phyloP scores from a whole-genome alignment of 768 basidiomycete species.

The Psilocybe cyanescens region DNA sequence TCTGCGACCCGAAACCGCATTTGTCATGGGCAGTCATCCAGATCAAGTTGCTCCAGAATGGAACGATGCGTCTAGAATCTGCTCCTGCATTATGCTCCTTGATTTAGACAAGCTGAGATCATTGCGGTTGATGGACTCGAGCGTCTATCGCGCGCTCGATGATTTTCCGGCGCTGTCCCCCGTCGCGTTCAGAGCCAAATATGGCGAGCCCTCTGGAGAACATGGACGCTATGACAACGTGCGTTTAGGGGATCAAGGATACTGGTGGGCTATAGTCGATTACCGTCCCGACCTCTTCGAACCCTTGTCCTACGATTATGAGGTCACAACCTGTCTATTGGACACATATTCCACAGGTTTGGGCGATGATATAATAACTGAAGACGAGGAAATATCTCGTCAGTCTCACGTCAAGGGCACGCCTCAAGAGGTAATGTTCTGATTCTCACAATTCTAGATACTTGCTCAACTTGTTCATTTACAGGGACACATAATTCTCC shows the following conservation, averaged over 20 bases:
- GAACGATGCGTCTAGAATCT: conserved; percentile 50
- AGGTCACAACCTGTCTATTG: conserved; percentile 51
- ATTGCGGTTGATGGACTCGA: conserved; percentile 51
- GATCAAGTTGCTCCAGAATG: conserved; percentile 43
- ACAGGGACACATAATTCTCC: conserved; percentile 42
- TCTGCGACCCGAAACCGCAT: conserved; percentile 36
- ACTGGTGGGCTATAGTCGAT: conserved; percentile 58
- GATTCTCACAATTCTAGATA: not conserved
- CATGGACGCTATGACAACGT: conserved; percentile 45
- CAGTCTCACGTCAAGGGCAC: conserved; percentile 40
- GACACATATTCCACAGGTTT: conserved; percentile 49
- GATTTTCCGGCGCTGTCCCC: conserved; percentile 39
- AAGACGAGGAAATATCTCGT: conserved; percentile 35
- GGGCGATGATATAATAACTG: conserved; percentile 39
- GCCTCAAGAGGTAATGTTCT: conserved; percentile 37
- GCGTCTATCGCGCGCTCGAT: conserved; percentile 34
- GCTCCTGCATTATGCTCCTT: conserved; percentile 58
- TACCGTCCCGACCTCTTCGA: conserved; percentile 43
- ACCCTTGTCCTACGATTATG: conserved; percentile 49
- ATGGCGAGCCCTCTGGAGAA: conserved; percentile 39
- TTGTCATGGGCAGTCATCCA: conserved; percentile 49
- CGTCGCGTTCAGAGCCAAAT: conserved; percentile 46
- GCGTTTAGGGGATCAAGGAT: conserved; percentile 55
- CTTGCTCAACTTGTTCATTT: not conserved
- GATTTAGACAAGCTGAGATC: conserved; percentile 46